A percentile compares a stretch with the other conserved stretches of the same genome.
phyloP scores from a whole-genome alignment of 306 rosid genomes.

The Cyamopsis tetragonoloba region DNA sequence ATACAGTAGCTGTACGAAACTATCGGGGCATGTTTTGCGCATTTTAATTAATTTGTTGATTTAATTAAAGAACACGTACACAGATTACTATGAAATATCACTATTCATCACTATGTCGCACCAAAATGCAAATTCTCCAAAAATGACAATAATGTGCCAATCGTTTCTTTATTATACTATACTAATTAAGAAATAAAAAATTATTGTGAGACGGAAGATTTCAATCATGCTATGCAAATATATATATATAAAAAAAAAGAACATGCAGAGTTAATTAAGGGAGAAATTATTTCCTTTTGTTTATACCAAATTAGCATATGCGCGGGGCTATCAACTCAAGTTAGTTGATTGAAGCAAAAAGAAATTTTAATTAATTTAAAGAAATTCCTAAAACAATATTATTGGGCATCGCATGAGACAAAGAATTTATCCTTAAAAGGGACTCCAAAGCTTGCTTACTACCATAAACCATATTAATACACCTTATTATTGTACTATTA shows the following conservation, averaged over 20 bases:
- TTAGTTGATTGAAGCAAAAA: constrained; percentile 14
- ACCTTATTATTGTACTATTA: too few species aligned
- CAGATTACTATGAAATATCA: too few species aligned
- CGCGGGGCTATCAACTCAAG: constrained; percentile 7
- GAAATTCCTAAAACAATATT: constrained; percentile 23
- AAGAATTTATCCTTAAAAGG: constrained; percentile 34
- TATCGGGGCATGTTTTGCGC: neutral
- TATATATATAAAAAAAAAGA: neutral
- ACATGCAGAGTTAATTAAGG: constrained; percentile 8
- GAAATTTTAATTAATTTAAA: neutral
- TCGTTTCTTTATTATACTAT: too few species aligned
- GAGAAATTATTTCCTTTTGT: neutral
- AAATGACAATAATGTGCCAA: too few species aligned
- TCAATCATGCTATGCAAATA: neutral
- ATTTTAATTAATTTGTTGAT: too few species aligned
- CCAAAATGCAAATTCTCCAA: neutral
- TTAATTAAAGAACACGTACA: too few species aligned
- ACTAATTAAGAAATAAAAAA: too few species aligned
- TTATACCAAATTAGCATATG: constrained; percentile 28
- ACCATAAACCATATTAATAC: constrained; percentile 7
- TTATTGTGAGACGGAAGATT: constrained; percentile 21
- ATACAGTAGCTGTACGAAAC: constrained; percentile 25
- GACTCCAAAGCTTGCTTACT: constrained; percentile 11
- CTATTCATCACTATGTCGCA: neutral
- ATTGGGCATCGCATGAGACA: constrained; percentile 38